A percentile compares a stretch with the other conserved stretches of the same genome.
Conservation (phyloP, 768 basidiomycete genomes). For the Lactarius quietus region DNA sequence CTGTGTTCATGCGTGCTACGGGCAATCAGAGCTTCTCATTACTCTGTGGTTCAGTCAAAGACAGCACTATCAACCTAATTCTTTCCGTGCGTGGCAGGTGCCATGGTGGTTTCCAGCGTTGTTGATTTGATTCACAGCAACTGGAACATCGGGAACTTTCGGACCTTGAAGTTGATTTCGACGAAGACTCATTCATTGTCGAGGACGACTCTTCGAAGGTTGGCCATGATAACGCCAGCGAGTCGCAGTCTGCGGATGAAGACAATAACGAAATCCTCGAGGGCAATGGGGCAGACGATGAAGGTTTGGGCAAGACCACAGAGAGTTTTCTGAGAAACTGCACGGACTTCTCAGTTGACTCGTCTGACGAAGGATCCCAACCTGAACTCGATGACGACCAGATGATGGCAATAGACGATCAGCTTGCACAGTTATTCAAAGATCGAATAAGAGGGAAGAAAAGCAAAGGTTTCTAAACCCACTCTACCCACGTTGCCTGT, state of each 20-base stretch:
- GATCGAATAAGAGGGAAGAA: conserved; percentile 52
- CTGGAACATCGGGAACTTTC: conserved; percentile 65
- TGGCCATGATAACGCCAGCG: conserved; percentile 35
- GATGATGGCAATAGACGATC: conserved; percentile 95
- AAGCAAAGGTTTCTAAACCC: conserved; percentile 55
- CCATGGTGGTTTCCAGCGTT: conserved; percentile 1
- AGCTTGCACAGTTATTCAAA: conserved; percentile 86
- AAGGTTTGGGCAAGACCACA: conserved; percentile 64
- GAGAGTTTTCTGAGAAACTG: conserved; percentile 60
- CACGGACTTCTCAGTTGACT: conserved; percentile 52
- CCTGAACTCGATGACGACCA: conserved; percentile 95
- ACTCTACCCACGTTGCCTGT: neutral
- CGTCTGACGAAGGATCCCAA: conserved; percentile 53
- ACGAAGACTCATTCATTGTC: conserved; percentile 31
- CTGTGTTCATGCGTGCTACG: conserved; percentile 72
- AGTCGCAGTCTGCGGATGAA: conserved; percentile 33
- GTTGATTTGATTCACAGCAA: conserved; percentile 54
- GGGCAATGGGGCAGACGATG: conserved; percentile 50
- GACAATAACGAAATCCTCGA: conserved; percentile 38
- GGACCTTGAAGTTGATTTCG: conserved; percentile 43
- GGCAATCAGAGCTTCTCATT: conserved; percentile 79
- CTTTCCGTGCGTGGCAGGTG: conserved; percentile 57
- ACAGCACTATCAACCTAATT: conserved; percentile 75
- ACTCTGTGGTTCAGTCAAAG: conserved; percentile 60
- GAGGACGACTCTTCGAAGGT: conserved; percentile 34